Evolutionary conservation across 1,284 basidiomycete genomes (phyloP).

Genomic region (Irpex lacteus): DNA sequence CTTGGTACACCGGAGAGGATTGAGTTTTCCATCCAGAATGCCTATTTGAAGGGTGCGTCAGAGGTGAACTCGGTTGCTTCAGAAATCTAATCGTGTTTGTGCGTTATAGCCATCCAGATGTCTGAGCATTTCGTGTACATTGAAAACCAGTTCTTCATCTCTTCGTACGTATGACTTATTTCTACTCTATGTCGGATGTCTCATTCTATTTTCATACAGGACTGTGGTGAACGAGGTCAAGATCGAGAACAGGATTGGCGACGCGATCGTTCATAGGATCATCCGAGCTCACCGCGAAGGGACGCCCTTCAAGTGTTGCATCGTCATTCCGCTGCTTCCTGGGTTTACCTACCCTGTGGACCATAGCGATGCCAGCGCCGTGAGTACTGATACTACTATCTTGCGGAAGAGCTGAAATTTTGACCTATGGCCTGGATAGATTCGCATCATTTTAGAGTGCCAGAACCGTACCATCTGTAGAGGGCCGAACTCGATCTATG

Average conservation of each 20-base stretch:
- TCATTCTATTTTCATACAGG: conserved; percentile 44
- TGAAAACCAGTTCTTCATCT: conserved; percentile 99
- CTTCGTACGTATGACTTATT: conserved; percentile 76
- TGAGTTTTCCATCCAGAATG: conserved; percentile 95
- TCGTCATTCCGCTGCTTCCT: conserved; percentile 90
- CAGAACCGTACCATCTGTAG: conserved; percentile 89
- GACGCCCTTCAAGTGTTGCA: conserved; percentile 88
- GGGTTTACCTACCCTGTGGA: conserved; percentile 95
- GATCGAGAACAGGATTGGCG: conserved; percentile 93
- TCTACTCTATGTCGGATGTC: too few relatives aligned
- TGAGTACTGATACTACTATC: conserved; percentile 37
- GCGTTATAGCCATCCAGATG: conserved; percentile 77
- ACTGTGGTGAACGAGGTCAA: conserved; percentile 85
- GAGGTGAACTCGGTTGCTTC: too few relatives aligned
- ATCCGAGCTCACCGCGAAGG: conserved; percentile 84
- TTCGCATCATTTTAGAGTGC: conserved; percentile 91
- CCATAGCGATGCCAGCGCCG: conserved; percentile 87
- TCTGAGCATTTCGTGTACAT: conserved; percentile 95
- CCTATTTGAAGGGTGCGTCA: conserved; percentile 82
- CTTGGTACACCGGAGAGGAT: conserved; percentile 85
- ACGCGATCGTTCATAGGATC: conserved; percentile 91
- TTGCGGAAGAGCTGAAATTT: neutral
- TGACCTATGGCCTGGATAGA: conserved; percentile 40
- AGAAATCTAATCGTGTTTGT: neutral
- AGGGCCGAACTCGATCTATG: conserved; percentile 92